phyloP scores from a whole-genome alignment of 2,329 filamentous ascomycete species.

The Penicillium capsulatum region DNA sequence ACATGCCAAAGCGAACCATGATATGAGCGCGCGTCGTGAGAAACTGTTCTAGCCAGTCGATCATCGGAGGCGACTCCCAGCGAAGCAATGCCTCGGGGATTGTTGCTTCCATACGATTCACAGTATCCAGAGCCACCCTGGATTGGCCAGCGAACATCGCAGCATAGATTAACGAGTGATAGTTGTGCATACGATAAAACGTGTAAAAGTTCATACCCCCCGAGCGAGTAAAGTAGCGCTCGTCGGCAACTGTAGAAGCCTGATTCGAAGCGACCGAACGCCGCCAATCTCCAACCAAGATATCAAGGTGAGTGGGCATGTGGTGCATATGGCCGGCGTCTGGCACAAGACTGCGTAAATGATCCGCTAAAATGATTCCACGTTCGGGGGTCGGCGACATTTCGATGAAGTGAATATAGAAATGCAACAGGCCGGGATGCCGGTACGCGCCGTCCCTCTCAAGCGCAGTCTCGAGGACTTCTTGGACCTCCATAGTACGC shows the following conservation, averaged over 20 bases:
- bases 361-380: constrained; percentile 57
- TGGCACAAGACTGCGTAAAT: constrained; percentile 61
- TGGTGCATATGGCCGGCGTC: constrained; percentile 66
- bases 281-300: constrained; percentile 65
- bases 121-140: constrained; percentile 58
- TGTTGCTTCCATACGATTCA: constrained; percentile 54
- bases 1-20: constrained; percentile 66
- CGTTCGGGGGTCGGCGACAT: constrained; percentile 64
- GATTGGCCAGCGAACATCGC: constrained; percentile 70
- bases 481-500: constrained; percentile 54
- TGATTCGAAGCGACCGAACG: constrained; percentile 62
- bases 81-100: constrained; percentile 61
- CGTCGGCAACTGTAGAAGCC: constrained; percentile 61
- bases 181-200: constrained; percentile 67
- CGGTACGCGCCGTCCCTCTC: constrained; percentile 43
- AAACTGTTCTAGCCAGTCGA: constrained; percentile 71
- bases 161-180: constrained; percentile 68
- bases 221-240: constrained; percentile 55
- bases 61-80: constrained; percentile 66
- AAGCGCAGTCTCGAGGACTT: constrained; percentile 56
- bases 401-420: constrained; percentile 73
- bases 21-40: constrained; percentile 62
- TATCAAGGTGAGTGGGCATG: constrained; percentile 72
- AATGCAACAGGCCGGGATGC: constrained; percentile 67
- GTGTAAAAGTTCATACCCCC: constrained; percentile 68